Percentiles rank a stretch among this genome's conserved stretches.
These are phyloP conservation scores for Angophora floribunda DNA, from an alignment of 345 rosid species.

Conservation along the genomic window DNA sequence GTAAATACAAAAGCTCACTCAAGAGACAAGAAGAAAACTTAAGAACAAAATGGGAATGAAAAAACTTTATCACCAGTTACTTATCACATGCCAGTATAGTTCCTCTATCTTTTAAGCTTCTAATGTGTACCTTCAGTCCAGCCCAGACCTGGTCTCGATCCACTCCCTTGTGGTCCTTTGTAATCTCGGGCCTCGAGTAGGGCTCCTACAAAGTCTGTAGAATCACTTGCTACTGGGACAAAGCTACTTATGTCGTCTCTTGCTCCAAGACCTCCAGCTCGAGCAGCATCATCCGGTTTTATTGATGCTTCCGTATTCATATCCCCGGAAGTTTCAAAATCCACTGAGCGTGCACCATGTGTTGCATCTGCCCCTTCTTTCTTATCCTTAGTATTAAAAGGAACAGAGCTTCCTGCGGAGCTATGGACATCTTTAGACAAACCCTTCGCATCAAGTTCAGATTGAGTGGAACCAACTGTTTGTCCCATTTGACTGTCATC, in stretches of 20 bases:
- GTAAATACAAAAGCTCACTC: background rate
- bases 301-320: background rate
- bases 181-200: background rate
- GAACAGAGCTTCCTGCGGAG: background rate
- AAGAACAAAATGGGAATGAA: background rate
- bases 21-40: background rate
- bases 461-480: background rate
- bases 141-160: background rate
- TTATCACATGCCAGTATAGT: background rate
- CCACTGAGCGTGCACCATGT: background rate
- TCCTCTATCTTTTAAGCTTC: background rate
- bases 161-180: background rate
- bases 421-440: background rate
- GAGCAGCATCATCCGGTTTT: background rate
- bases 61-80: background rate
- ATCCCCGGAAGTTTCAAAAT: background rate
- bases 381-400: background rate
- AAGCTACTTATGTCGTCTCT: background rate
- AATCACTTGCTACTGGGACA: background rate
- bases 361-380: background rate
- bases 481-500: background rate
- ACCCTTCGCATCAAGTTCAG: background rate
- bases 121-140: background rate
- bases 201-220: background rate
- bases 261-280: background rate